Evolutionary conservation across 2,329 filamentous ascomycete genomes (phyloP).

Genomic region (Raffaelea arxii): DNA sequence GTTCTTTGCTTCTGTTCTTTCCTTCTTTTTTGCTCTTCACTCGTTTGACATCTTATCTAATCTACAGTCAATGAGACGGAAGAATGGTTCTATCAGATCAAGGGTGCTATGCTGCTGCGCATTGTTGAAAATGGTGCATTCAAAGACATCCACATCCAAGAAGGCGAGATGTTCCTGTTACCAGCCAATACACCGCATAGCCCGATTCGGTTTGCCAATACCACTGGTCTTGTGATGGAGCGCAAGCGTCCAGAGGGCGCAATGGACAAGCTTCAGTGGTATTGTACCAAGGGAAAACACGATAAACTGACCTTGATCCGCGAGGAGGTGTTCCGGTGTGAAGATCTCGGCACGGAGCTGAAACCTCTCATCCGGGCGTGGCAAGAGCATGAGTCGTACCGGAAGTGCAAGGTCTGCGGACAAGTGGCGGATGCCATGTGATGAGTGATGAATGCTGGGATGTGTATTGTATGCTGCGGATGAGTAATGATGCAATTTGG

Average conservation of each 20-base stretch:
- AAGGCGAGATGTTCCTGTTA: slow-evolving; percentile 2
- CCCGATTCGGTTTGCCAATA: slow-evolving; percentile 83
- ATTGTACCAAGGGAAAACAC: slow-evolving; percentile 57
- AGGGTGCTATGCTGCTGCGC: slow-evolving; percentile 2
- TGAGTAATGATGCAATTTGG: no score
- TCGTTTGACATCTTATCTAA: no score
- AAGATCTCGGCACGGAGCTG: slow-evolving; percentile 83
- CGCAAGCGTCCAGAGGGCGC: slow-evolving; percentile 61
- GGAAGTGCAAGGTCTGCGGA: slow-evolving; percentile 70
- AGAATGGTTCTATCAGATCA: slow-evolving; percentile 4
- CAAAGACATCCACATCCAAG: not conserved
- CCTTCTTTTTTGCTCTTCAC: not conserved
- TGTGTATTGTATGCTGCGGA: no score
- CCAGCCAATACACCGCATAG: slow-evolving; percentile 34
- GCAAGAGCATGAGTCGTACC: slow-evolving; percentile 51
- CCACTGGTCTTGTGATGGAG: slow-evolving; percentile 85
- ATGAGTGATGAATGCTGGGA: no score
- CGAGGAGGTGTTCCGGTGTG: slow-evolving; percentile 78
- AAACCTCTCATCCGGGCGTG: slow-evolving; percentile 81
- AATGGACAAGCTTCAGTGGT: slow-evolving; percentile 56
- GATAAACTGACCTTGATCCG: slow-evolving; percentile 51
- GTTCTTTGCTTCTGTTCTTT: not conserved
- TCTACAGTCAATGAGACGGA: slow-evolving; percentile 1
- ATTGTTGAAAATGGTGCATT: not conserved
- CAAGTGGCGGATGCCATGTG: slow-evolving; percentile 28